A percentile compares a stretch with the other conserved stretches of the same genome.
These are phyloP conservation scores for Gyrodon lividus DNA, from an alignment of 768 basidiomycete genomes.

Conservation along the genomic window DNA sequence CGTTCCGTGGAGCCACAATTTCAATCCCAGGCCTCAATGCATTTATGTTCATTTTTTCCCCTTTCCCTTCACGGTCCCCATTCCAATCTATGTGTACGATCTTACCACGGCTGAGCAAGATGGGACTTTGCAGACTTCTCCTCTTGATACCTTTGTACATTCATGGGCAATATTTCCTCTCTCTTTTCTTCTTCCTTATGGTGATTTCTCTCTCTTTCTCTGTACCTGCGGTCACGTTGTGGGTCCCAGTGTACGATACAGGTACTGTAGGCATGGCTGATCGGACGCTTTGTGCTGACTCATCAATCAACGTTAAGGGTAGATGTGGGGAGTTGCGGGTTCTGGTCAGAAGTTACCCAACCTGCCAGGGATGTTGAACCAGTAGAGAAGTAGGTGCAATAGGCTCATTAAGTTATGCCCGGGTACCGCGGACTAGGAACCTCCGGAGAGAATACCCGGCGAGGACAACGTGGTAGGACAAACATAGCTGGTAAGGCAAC, in stretches of 20 bases:
- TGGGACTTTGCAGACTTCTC: constrained; percentile 17
- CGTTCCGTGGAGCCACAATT: constrained; percentile 1
- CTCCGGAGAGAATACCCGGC: not conserved
- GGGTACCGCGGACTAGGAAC: no score
- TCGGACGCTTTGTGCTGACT: not conserved
- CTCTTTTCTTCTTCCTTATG: not conserved
- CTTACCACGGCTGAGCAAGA: constrained; percentile 1
- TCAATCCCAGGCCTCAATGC: not conserved
- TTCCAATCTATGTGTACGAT: constrained; percentile 7
- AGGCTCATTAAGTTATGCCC: no score
- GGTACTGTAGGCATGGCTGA: not conserved
- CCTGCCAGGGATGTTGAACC: not conserved
- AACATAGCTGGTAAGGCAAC: not conserved
- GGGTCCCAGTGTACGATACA: not conserved
- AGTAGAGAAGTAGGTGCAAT: no score
- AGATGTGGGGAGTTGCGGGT: no score
- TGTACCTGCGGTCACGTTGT: not conserved
- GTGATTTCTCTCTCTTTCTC: not conserved
- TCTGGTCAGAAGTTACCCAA: not conserved
- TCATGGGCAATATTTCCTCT: not conserved
- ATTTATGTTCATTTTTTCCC: not conserved
- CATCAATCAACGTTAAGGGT: not conserved
- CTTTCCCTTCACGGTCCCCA: not conserved
- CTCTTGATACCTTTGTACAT: constrained; percentile 9
- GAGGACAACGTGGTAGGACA: not conserved